Conservation (phyloP, 1,284 basidiomycete genomes). For the Trametes pubescens region DNA sequence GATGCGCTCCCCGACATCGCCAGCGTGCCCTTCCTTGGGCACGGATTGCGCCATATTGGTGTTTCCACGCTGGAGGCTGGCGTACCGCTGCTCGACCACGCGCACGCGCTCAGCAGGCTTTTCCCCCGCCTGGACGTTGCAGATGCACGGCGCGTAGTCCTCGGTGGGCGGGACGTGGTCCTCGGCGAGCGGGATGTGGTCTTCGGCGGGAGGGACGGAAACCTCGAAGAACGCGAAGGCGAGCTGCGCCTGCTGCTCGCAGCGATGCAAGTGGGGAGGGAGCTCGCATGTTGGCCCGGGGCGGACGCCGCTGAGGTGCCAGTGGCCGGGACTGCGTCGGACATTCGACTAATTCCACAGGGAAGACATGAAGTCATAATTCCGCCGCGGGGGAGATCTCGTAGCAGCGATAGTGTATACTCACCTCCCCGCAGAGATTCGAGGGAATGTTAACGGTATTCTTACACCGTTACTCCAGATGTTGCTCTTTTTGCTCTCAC, state of each 20-base stretch:
- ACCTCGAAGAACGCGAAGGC: background rate
- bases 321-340: background rate
- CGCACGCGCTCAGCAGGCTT: conserved; percentile 49
- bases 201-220: background rate
- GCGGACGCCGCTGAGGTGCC: background rate
- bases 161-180: background rate
- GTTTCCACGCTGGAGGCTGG: background rate
- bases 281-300: background rate
- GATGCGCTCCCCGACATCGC: conserved; percentile 1
- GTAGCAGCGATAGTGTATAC: too few species aligned
- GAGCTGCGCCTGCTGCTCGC: conserved; percentile 13
- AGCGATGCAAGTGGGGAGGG: conserved; percentile 5
- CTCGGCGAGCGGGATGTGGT: background rate
- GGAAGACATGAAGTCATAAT: background rate
- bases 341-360: background rate
- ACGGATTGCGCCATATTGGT: conserved; percentile 7
- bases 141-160: background rate
- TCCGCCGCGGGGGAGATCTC: too few species aligned
- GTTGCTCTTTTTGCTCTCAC: too few species aligned
- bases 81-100: conserved; percentile 4
- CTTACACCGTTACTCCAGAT: too few species aligned
- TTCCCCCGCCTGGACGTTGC: conserved; percentile 13
- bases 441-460: too few species aligned
- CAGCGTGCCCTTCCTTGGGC: conserved; percentile 6
- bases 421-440: too few species aligned